Base-by-base conservation (phyloP, 2,329 filamentous ascomycete species). In the Gnomoniopsis smithogilvyi region DNA sequence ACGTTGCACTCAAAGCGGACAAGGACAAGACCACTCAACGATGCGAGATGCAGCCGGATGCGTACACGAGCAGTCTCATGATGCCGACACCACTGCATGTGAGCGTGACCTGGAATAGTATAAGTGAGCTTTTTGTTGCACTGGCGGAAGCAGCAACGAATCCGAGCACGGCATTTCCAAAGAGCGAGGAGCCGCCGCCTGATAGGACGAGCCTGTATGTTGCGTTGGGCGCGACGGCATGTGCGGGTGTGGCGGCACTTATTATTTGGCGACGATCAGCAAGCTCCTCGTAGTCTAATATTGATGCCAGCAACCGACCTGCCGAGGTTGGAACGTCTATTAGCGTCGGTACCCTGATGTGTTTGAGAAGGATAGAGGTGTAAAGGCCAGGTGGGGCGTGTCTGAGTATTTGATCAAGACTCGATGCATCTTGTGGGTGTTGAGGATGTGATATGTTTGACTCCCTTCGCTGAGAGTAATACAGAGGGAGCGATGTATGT, bases 1-100 rank as follows among this genome's bases (percentile, higher is more conserved):
- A 96, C 71, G 91, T 92, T 1, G 95, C 94, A 0, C 80, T 98
- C 60, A 99, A 99, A 74, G 95, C 95, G 2, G 95, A 99, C 73
- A 86, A 90, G 65, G 95, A 99, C 73, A 96, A 96, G 73, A 96
- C 94, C 3, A 97, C 92, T n/a, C 95, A 99, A 75, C 85, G 95
- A 60, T 90, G 90, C 61, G 92, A 96, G 72, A 78, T 89, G 63
- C 94, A 97, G 73, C 95, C 95, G 1, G 95, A 99, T 70, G 88
- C 92, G 64, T 97, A 97, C 74, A 96, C 93, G 0, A 86, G 88
- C 53, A 82, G 83, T 41, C 78, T 96, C 66, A 93, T 91, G 70
- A 96, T 98, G 90, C 87, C 90, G 57, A 88, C 93, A 2, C 95
- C 95, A 6, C 78, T 98, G 45, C 96, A 99, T 75, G 95, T 97